phyloP scores from a whole-genome alignment of 1,284 basidiomycete genomes.

The Austroboletus novae-zelandiae region DNA sequence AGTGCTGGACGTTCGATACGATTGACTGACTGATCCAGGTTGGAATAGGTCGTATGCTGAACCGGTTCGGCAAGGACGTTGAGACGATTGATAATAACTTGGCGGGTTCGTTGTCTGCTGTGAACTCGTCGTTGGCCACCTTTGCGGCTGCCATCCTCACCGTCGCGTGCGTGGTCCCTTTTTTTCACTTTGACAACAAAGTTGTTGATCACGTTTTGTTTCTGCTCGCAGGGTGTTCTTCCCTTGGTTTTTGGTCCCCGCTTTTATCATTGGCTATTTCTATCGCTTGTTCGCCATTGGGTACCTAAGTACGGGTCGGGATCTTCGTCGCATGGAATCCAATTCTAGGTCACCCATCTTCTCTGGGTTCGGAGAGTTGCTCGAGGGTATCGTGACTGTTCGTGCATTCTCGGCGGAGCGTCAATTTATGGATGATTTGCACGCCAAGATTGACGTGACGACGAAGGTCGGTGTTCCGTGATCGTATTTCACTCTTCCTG shows the following conservation, averaged over 20 bases:
- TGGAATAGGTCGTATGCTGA: slow-evolving; percentile 46
- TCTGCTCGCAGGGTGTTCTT: slow-evolving; percentile 43
- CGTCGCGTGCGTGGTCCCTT: slow-evolving; percentile 23
- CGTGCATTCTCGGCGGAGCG: slow-evolving; percentile 85
- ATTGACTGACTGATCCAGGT: background rate
- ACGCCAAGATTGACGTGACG: slow-evolving; percentile 61
- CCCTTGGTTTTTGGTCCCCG: slow-evolving; percentile 60
- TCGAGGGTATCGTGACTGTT: slow-evolving; percentile 75
- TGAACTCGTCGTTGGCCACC: slow-evolving; percentile 70
- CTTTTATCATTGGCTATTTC: slow-evolving; percentile 47
- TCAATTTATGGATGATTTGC: slow-evolving; percentile 74
- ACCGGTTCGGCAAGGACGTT: slow-evolving; percentile 53
- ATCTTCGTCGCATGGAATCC: slow-evolving; percentile 61
- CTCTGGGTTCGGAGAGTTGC: slow-evolving; percentile 67
- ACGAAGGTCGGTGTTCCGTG: slow-evolving; percentile 46
- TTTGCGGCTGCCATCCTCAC: slow-evolving; percentile 49
- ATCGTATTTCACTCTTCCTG: background rate
- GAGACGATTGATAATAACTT: slow-evolving; percentile 47
- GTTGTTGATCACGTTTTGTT: background rate
- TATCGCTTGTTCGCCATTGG: slow-evolving; percentile 52
- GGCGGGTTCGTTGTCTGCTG: slow-evolving; percentile 57
- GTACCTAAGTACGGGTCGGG: slow-evolving; percentile 57
- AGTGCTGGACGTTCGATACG: background rate
- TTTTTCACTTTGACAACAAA: background rate
- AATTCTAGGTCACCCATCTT: slow-evolving; percentile 56